phyloP scores from a whole-genome alignment of 345 rosid genomes.

The Capsella bursapastoris region DNA sequence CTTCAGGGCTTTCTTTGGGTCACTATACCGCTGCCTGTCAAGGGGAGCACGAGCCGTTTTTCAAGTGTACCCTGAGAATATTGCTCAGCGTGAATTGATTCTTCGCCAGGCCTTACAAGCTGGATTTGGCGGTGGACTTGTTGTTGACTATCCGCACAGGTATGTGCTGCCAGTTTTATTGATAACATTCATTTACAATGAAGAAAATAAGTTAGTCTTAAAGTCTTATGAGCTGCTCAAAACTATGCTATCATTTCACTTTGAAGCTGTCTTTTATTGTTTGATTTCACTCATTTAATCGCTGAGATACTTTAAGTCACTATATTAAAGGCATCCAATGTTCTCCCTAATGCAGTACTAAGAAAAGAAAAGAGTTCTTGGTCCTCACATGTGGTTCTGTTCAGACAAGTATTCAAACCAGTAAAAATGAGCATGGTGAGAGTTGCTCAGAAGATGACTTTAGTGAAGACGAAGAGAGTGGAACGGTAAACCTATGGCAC shows the following conservation, averaged over 20 bases:
- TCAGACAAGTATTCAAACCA: conserved; percentile 50
- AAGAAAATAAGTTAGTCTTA: not conserved
- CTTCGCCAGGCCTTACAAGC: conserved; percentile 81
- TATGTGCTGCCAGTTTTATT: conserved; percentile 29
- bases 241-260: not conserved
- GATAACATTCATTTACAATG: not conserved
- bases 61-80: conserved; percentile 86
- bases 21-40: conserved; percentile 77
- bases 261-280: not conserved
- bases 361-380: conserved; percentile 82
- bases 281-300: not conserved
- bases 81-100: conserved; percentile 83
- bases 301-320: not conserved
- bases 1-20: conserved; percentile 84
- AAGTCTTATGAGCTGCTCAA: not conserved
- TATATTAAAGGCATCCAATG: not conserved
- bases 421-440: conserved; percentile 52
- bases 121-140: conserved; percentile 94
- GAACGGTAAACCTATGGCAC: conserved; percentile 48
- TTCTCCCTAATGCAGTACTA: conserved; percentile 54
- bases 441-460: conserved; percentile 69
- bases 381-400: conserved; percentile 80
- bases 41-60: conserved; percentile 95
- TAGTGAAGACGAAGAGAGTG: conserved; percentile 68
- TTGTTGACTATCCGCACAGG: conserved; percentile 95